Conservation (phyloP, 1,284 basidiomycete species). For the Malassezia yamatoensis region DNA sequence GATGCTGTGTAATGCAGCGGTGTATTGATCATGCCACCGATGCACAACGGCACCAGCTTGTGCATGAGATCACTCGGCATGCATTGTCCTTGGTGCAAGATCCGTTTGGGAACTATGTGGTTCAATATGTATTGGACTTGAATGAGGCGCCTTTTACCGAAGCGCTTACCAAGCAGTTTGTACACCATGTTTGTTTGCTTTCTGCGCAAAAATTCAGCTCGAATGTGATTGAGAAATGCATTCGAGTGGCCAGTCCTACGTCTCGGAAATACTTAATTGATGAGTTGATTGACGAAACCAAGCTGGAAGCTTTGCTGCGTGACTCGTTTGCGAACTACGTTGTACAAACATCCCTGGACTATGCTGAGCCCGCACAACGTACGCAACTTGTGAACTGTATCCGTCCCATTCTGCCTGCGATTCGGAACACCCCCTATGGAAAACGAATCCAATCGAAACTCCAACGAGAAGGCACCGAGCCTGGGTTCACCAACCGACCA, state of each 20-base stretch:
- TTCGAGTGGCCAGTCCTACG: constrained; percentile 89
- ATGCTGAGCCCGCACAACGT: constrained; percentile 43
- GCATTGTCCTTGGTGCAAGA: constrained; percentile 96
- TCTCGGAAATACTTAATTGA: constrained; percentile 91
- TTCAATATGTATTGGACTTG: constrained; percentile 93
- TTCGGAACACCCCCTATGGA: constrained; percentile 47
- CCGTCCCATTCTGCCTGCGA: constrained; percentile 44
- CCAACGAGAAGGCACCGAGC: constrained; percentile 27
- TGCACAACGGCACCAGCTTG: constrained; percentile 85
- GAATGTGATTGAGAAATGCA: constrained; percentile 91
- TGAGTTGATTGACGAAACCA: constrained; percentile 84
- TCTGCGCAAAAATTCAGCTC: constrained; percentile 98
- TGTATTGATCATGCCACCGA: constrained; percentile 98
- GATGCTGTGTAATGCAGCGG: constrained; percentile 94
- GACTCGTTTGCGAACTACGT: constrained; percentile 52
- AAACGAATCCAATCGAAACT: constrained; percentile 48
- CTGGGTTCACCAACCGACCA: not conserved
- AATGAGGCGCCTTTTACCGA: constrained; percentile 98
- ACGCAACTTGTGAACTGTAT: constrained; percentile 46
- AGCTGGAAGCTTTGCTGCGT: constrained; percentile 86
- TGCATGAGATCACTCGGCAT: constrained; percentile 97
- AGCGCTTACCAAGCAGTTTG: constrained; percentile 90
- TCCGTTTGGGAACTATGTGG: constrained; percentile 92
- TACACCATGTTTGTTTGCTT: constrained; percentile 91
- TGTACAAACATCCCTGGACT: constrained; percentile 46